Base-by-base conservation (phyloP, 495 filamentous ascomycete genomes). In the Penicillium cosmopolitanum region DNA sequence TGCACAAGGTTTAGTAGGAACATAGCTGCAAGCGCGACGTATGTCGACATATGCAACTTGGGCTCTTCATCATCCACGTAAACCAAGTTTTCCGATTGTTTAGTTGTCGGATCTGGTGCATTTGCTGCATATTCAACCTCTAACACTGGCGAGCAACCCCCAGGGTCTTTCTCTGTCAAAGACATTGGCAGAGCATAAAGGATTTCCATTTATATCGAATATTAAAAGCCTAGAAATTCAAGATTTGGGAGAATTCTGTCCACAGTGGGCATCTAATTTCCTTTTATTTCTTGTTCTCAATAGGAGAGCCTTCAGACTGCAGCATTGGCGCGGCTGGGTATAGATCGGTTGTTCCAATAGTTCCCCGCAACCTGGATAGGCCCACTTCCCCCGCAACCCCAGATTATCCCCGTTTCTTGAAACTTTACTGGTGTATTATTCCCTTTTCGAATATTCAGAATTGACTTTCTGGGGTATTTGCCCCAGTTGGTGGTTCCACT, bases 1-100 rank as follows among this genome's bases (percentile, higher is more conserved):
- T 60, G 58, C 6, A 60, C 58, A 21, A 60, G 44, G n/a, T 60
- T 60, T 9, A 60, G 16, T 1, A 55, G 15, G 9, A 60, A 55
- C 58, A 60, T 60, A 2, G 58, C 52, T 31, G 52, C 52, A 9
- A 60, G 31, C 4, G 58, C 58, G 18, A 60, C 44, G 12, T 51
- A 60, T 3, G 58, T 60, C 51, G 28, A 53, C 23, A 31, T 25
- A 44, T 60, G 58, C 11, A 60, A n/a, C 23, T 55, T 36, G 4
- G 58, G 58, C 36, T 55, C 52, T 55, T 48, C 46, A n/a, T 23
- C 9, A 7, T 48, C 46, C 19, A 25, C 19, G 23, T 48, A 48
- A 5, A 28, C 21, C 46, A 48, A n/a, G 46, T 28, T 48, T 48
- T 8, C 42, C 12, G 42, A 15, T 7, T 1, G 36, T n/a, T 40